Evolutionary conservation across 371 early-diverging fungal species (phyloP), one percentile per base, ranked within the genome.

Genomic region (Umbelopsis sp.): DNA sequence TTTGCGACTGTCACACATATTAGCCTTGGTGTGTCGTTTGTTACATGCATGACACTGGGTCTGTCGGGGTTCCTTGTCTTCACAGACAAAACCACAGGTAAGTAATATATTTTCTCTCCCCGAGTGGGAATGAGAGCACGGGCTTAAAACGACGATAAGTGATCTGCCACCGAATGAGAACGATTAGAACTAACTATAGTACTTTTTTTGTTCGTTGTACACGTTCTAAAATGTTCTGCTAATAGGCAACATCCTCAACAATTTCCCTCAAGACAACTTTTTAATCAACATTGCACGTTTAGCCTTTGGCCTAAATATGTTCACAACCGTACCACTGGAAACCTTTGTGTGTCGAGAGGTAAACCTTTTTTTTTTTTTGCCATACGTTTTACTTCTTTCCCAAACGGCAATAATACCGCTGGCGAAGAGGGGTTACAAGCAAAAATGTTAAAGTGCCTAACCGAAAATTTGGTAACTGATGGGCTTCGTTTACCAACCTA

Each of bases 291-390:
- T 93, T 57, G 93, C 93, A 8, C 86, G 94, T 6, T 82, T 92
- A 63, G 87, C 90, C 45, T 93, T 94, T 74, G 93, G 92, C 9
- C 80, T 94, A 46, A 92, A 92, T 76, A 92, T 94, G 93, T 91
- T 93, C 65, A 90, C 93, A 1, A 93, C 94, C 9, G 79, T 91
- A 37, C 93, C 92, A 1, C 75, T 93, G 67, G 93, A 92, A 64
- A 81, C 87, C 1, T 90, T 92, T 77, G 94, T 93, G 45, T 91
- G 91, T 65, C 85, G 94, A 51, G 93, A 93, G 82, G 92, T 91
- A 76, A 69, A 38, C 38, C 38, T 38, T 38, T 7, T 10, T 38
- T 38, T 38, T 38, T 38, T 38, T 7, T 38, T 4, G 38, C 38
- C 7, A 38, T 38, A 38, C 38, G 38, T 22, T 38, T 38, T 38